Percentiles rank a stretch among this genome's conserved stretches.
Evolutionary conservation across 768 basidiomycete genomes (phyloP).

Genomic region (Macrocybe gigantea): DNA sequence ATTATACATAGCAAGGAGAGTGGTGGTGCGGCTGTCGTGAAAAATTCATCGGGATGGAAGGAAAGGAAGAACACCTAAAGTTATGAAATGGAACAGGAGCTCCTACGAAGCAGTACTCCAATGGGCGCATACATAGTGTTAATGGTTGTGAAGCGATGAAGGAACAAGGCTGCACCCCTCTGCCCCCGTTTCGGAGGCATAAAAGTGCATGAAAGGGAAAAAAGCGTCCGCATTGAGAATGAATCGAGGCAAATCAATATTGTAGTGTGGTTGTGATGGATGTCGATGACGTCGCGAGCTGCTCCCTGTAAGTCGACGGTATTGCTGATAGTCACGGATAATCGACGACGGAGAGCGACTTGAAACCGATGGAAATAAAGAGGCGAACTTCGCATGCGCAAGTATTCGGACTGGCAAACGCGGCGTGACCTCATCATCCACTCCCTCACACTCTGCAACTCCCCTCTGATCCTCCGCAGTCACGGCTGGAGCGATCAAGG

Average conservation of each 20-base stretch:
- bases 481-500: slow-evolving; percentile 1
- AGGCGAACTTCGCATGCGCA: background rate
- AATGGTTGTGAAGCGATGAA: slow-evolving; percentile 12
- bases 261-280: slow-evolving; percentile 14
- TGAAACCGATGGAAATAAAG: slow-evolving; percentile 1
- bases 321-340: slow-evolving; percentile 3
- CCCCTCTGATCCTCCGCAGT: background rate
- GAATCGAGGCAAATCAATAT: slow-evolving; percentile 23
- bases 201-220: slow-evolving; percentile 20
- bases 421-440: background rate
- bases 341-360: background rate
- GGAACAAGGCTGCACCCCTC: slow-evolving; percentile 15
- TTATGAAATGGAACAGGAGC: slow-evolving; percentile 11
- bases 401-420: too few relatives aligned
- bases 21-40: background rate
- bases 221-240: slow-evolving; percentile 70
- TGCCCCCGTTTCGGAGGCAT: slow-evolving; percentile 2
- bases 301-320: slow-evolving; percentile 10
- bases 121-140: slow-evolving; percentile 25
- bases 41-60: background rate
- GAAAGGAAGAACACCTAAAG: slow-evolving; percentile 15
- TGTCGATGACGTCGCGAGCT: too few relatives aligned
- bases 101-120: slow-evolving; percentile 13
- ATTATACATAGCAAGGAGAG: background rate
- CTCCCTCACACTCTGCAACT: background rate